These are phyloP conservation scores for Lasiosphaeriaceae sp. DNA, from an alignment of 495 filamentous ascomycete species.

Conservation along the genomic window DNA sequence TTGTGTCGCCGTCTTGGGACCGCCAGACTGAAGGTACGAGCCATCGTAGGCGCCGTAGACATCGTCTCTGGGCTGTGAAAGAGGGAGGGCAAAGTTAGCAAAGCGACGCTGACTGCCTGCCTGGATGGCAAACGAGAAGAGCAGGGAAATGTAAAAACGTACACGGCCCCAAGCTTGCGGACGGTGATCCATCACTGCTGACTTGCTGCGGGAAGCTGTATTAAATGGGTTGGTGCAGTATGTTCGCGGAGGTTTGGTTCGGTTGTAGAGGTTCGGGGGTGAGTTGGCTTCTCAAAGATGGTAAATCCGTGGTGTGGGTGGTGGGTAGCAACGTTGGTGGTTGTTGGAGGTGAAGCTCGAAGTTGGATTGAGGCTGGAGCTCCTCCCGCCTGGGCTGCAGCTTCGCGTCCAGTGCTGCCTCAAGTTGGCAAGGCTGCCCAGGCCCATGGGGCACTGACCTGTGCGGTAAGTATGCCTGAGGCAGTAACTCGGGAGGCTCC, in stretches of 20 bases:
- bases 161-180: constrained; percentile 97
- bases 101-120: background rate
- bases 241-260: background rate
- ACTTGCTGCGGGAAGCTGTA: background rate
- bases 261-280: background rate
- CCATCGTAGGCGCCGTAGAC: constrained; percentile 89
- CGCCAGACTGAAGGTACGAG: constrained; percentile 67
- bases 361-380: constrained; percentile 21
- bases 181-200: constrained; percentile 76
- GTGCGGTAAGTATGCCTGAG: constrained; percentile 12
- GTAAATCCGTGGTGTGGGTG: constrained; percentile 4
- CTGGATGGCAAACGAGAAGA: background rate
- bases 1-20: constrained; percentile 81
- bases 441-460: background rate
- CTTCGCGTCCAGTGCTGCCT: constrained; percentile 42
- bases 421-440: constrained; percentile 1
- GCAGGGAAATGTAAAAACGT: constrained; percentile 25
- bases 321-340: background rate
- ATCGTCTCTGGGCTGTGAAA: constrained; percentile 94
- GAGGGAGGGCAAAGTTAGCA: background rate
- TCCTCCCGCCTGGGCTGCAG: constrained; percentile 15
- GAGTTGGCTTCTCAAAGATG: constrained; percentile 5
- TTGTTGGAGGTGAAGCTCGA: constrained; percentile 11
- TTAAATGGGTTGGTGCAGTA: background rate
- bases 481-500: no score